Conservation (phyloP, 2,329 filamentous ascomycete species). For the Botryosphaeria dothidea region DNA sequence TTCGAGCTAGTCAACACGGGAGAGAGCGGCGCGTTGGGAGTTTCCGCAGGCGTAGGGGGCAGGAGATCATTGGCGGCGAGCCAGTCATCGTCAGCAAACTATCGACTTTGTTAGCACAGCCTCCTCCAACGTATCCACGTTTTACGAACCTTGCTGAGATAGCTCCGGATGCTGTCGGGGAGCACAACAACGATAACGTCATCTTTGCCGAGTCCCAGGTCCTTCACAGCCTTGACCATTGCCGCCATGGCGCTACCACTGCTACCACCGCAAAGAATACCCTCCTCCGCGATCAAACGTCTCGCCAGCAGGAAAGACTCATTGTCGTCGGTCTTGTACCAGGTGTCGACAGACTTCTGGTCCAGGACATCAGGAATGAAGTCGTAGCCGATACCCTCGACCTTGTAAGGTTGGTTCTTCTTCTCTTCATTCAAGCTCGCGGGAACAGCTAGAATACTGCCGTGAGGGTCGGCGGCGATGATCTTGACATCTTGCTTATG, state of each 20-base stretch:
- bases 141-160: slow-evolving; percentile 74
- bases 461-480: slow-evolving; percentile 87
- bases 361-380: slow-evolving; percentile 95
- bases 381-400: slow-evolving; percentile 98
- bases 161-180: slow-evolving; percentile 95
- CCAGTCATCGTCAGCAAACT: slow-evolving; percentile 98
- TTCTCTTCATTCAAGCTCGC: slow-evolving; percentile 75
- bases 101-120: neutral
- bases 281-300: slow-evolving; percentile 89
- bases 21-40: slow-evolving; percentile 34
- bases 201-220: slow-evolving; percentile 74
- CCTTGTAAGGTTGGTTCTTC: slow-evolving; percentile 87
- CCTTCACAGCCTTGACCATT: slow-evolving; percentile 73
- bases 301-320: slow-evolving; percentile 91
- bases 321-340: slow-evolving; percentile 97
- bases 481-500: slow-evolving; percentile 85
- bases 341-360: slow-evolving; percentile 77
- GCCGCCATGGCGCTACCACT: slow-evolving; percentile 90
- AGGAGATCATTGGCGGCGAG: slow-evolving; percentile 93
- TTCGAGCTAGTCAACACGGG: slow-evolving; percentile 41
- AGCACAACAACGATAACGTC: slow-evolving; percentile 89
- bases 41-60: slow-evolving; percentile 57
- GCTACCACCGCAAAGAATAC: slow-evolving; percentile 88
- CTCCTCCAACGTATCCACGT: neutral
- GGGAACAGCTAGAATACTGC: slow-evolving; percentile 86